These are phyloP conservation scores for Datisca glomerata DNA, from an alignment of 306 rosid species.

Conservation along the genomic window DNA sequence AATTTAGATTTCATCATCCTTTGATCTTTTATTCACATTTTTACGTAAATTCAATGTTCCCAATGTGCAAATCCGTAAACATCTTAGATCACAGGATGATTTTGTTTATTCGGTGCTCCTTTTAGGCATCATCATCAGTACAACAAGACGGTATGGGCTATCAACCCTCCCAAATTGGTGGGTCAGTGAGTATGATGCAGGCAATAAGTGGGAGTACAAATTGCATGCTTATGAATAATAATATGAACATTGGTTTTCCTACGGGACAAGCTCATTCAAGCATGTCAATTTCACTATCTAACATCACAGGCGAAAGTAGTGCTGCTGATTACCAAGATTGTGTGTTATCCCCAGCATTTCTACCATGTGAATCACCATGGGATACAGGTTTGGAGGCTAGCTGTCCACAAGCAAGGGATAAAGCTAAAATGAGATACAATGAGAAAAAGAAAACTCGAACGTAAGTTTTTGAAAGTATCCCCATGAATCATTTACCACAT, in stretches of 20 bases:
- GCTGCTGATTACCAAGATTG: slow-evolving; percentile 57
- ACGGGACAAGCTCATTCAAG: slow-evolving; percentile 45
- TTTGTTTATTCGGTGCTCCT: not conserved
- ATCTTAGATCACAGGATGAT: not conserved
- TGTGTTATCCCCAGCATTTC: slow-evolving; percentile 41
- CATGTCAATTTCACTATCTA: slow-evolving; percentile 36
- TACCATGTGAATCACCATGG: slow-evolving; percentile 50
- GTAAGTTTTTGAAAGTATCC: slow-evolving; percentile 21
- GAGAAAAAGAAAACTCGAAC: slow-evolving; percentile 79
- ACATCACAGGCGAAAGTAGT: slow-evolving; percentile 45
- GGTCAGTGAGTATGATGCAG: slow-evolving; percentile 31
- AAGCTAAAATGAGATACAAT: slow-evolving; percentile 72
- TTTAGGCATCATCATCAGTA: slow-evolving; percentile 48
- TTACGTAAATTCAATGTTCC: not conserved
- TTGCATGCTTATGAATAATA: slow-evolving; percentile 36
- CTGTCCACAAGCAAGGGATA: slow-evolving; percentile 60
- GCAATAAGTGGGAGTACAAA: slow-evolving; percentile 27
- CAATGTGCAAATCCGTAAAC: no score
- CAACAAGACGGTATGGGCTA: slow-evolving; percentile 42
- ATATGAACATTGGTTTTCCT: slow-evolving; percentile 54
- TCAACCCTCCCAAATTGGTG: slow-evolving; percentile 35
- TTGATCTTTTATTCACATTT: no score
- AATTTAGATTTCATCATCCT: no score
- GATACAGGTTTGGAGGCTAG: slow-evolving; percentile 48
- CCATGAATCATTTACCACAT: no score